These are phyloP conservation scores for Agastache rugosa DNA, from an alignment of 257 asterid genomes.

Conservation along the genomic window DNA sequence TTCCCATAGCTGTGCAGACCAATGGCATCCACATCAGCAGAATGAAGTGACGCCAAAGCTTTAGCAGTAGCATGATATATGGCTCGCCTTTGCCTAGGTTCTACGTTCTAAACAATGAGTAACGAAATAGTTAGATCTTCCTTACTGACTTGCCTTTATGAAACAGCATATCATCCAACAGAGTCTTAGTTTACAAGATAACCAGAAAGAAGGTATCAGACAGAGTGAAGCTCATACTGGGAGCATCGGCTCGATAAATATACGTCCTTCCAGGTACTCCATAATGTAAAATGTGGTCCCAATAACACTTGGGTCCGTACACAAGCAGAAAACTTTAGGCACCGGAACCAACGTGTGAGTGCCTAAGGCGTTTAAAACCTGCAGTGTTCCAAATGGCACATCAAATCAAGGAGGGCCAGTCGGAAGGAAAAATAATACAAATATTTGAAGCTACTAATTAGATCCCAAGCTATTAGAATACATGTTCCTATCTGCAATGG, in stretches of 20 bases:
- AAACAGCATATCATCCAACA: neutral
- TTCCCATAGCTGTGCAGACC: constrained; percentile 78
- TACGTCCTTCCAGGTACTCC: constrained; percentile 97
- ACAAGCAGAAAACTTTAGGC: constrained; percentile 88
- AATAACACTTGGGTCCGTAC: constrained; percentile 79
- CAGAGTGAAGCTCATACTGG: constrained; percentile 57
- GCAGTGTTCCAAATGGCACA: constrained; percentile 39
- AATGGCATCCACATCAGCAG: constrained; percentile 77
- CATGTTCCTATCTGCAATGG: neutral
- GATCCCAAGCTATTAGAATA: neutral
- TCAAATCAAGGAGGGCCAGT: constrained; percentile 7
- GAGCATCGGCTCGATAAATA: constrained; percentile 79
- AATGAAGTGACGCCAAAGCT: constrained; percentile 85
- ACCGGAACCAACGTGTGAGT: constrained; percentile 80
- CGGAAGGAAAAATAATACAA: neutral
- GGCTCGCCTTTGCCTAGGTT: constrained; percentile 71
- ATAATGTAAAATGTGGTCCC: constrained; percentile 97
- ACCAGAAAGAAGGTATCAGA: constrained; percentile 9
- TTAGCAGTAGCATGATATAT: constrained; percentile 79
- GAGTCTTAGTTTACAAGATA: constrained; percentile 7
- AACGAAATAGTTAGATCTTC: constrained; percentile 14
- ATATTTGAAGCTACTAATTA: neutral
- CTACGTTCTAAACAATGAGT: constrained; percentile 58
- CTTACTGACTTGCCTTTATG: neutral
- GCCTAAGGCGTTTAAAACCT: constrained; percentile 90